A percentile compares a stretch with the other conserved stretches of the same genome.
Evolutionary conservation across 1,284 basidiomycete genomes (phyloP).

Genomic region (Naganishia albida): DNA sequence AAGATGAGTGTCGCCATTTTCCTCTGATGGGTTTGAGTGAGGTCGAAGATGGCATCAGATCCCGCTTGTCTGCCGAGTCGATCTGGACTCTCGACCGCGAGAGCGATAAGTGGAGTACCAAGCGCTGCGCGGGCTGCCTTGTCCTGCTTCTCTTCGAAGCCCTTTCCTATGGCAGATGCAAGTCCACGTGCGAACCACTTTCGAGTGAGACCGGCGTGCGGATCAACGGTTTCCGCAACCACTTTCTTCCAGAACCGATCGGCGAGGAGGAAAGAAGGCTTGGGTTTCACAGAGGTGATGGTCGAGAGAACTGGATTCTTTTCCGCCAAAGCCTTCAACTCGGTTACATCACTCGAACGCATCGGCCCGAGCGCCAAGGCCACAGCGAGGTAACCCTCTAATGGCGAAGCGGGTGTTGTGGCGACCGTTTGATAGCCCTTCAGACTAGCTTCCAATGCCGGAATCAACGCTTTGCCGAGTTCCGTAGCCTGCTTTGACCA

Average conservation of each 20-base stretch:
- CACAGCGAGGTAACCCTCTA: constrained; percentile 79
- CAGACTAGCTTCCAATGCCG: constrained; percentile 68
- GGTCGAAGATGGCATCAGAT: background rate
- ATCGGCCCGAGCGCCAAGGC: constrained; percentile 69
- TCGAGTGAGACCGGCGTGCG: constrained; percentile 3
- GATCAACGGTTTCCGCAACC: constrained; percentile 26
- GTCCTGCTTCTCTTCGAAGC: constrained; percentile 18
- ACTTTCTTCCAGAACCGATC: constrained; percentile 54
- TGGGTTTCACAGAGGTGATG: constrained; percentile 57
- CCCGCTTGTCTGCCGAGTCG: constrained; percentile 3
- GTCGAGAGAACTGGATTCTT: constrained; percentile 47
- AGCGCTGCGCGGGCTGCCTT: constrained; percentile 2
- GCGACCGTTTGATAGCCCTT: constrained; percentile 60
- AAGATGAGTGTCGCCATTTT: constrained; percentile 25
- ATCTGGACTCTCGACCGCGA: constrained; percentile 22
- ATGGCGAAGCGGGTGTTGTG: constrained; percentile 62
- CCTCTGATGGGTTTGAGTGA: constrained; percentile 15
- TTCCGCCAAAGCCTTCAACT: constrained; percentile 38
- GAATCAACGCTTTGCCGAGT: constrained; percentile 61
- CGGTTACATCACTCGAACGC: background rate
- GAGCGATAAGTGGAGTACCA: constrained; percentile 26
- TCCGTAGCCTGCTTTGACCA: constrained; percentile 48
- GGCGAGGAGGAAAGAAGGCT: constrained; percentile 81
- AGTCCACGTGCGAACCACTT: constrained; percentile 18
- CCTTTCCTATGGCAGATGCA: constrained; percentile 5